phyloP scores from a whole-genome alignment of 2,329 filamentous ascomycete genomes.

The Coniochaeta sp. region DNA sequence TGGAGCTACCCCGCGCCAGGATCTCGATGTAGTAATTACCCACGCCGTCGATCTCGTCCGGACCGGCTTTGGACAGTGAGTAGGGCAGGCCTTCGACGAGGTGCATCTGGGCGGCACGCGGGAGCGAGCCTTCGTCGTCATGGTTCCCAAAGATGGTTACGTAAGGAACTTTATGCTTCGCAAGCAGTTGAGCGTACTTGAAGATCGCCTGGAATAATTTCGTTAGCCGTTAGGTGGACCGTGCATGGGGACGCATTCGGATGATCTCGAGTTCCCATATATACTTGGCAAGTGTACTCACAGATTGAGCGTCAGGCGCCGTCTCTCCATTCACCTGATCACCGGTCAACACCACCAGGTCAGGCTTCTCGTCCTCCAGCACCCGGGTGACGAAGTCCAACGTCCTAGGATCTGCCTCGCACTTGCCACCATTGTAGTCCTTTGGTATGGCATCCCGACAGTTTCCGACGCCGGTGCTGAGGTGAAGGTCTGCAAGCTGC shows the following conservation, averaged over 20 bases:
- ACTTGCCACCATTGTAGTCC: constrained; percentile 51
- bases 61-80: constrained; percentile 78
- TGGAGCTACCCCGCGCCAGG: constrained; percentile 67
- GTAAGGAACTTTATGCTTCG: constrained; percentile 84
- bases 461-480: constrained; percentile 79
- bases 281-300: too few relatives aligned
- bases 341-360: constrained; percentile 84
- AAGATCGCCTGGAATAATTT: constrained; percentile 62
- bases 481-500: constrained; percentile 88
- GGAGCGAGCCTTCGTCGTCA: constrained; percentile 82
- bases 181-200: constrained; percentile 81
- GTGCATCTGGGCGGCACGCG: constrained; percentile 72
- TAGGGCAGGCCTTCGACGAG: constrained; percentile 82
- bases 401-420: constrained; percentile 86
- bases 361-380: constrained; percentile 87
- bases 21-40: constrained; percentile 95
- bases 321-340: constrained; percentile 96
- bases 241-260: neutral
- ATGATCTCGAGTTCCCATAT: constrained; percentile 20
- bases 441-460: constrained; percentile 84
- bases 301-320: constrained; percentile 81
- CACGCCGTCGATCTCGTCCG: constrained; percentile 77
- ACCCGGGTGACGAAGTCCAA: constrained; percentile 80
- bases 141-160: constrained; percentile 94
- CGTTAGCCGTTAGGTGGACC: constrained; percentile 7